Evolutionary conservation across 1,139 yeast genomes (phyloP), one percentile per base, ranked within the genome.

Genomic region (Geotrichum fermentans): DNA sequence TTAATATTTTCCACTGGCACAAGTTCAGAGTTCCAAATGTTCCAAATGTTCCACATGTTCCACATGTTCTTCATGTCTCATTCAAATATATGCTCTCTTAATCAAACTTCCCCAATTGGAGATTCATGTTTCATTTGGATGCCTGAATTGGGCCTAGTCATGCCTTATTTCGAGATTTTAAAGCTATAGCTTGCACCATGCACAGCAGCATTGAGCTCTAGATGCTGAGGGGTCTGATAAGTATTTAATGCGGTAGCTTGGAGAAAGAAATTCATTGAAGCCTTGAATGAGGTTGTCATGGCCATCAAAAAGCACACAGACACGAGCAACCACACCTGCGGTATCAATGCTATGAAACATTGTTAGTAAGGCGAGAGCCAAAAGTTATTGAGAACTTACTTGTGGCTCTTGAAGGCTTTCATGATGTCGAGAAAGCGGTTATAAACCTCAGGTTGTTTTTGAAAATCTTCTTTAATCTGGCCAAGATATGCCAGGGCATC

Each of bases 251-350:
- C 95, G 77, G 68, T 89, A 92, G 1, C 98, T 98, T 13, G 95
- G 96, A 1, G 99, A 98, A 56, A 92, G 74, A 64, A 92, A 92
- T 0, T 98, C 92, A 69, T 92, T 92, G 69, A 92, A 94, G 0
- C 99, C 98, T 69, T 92, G 97, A 56, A 92, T 90, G 61, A 92
- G 74, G 59, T 80, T 80, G 2, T 96, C 96, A 66, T 89, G 96
- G 4, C 97, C 98, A 55, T 89, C 78, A 66, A 92, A 92, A 52
- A 92, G 72, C 1, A 85, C 79, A 0, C 97, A 88, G 0, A 92
- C 98, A 51, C 98, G 76, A 63, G 89, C 96, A 64, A 92, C 94
- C 33, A 92, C 99, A 18, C 97, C 99, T 0, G 98, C 98, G 1
- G 99, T 92, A 67, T 94, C 97, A 61, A 92, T 90, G 57, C 87